A percentile compares a stretch with the other conserved stretches of the same genome.
phyloP scores from a whole-genome alignment of 495 filamentous ascomycete genomes.

The Penicillium steckii region DNA sequence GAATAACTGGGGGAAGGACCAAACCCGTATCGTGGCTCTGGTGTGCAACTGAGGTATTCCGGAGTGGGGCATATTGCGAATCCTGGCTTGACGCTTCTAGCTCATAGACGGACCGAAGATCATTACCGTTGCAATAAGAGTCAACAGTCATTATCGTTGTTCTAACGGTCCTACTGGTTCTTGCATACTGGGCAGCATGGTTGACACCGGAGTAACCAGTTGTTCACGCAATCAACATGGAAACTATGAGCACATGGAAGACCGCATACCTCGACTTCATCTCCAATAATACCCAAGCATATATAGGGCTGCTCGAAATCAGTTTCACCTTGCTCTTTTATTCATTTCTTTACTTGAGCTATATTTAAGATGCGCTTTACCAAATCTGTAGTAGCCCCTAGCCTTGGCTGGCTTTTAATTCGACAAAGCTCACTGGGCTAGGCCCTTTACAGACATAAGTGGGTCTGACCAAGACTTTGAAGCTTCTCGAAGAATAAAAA shows the following conservation, averaged over 20 bases:
- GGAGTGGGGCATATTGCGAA: conserved; percentile 17
- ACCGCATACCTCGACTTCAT: conserved; percentile 2
- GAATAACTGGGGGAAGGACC: conserved; percentile 10
- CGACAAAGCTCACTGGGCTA: too few relatives aligned
- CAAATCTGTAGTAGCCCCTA: too few relatives aligned
- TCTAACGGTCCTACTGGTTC: neutral
- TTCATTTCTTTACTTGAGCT: too few relatives aligned
- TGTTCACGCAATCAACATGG: conserved; percentile 7
- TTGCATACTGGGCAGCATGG: conserved; percentile 8
- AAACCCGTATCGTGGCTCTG: neutral
- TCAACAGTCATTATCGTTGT: conserved; percentile 4
- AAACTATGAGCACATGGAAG: conserved; percentile 6
- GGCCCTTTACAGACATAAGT: too few relatives aligned
- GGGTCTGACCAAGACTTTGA: too few relatives aligned
- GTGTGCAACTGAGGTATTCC: conserved; percentile 9
- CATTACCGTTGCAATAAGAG: conserved; percentile 6
- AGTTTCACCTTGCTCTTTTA: too few relatives aligned
- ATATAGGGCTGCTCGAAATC: too few relatives aligned
- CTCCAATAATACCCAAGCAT: conserved; percentile 5
- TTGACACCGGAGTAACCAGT: conserved; percentile 6
- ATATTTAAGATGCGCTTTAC: too few relatives aligned
- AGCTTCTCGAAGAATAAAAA: too few relatives aligned
- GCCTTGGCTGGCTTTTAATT: too few relatives aligned
- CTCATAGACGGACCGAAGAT: neutral
- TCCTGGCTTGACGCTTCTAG: conserved; percentile 1